Conservation (phyloP, 257 asterid species). For the Jaltomata sinuosa region DNA sequence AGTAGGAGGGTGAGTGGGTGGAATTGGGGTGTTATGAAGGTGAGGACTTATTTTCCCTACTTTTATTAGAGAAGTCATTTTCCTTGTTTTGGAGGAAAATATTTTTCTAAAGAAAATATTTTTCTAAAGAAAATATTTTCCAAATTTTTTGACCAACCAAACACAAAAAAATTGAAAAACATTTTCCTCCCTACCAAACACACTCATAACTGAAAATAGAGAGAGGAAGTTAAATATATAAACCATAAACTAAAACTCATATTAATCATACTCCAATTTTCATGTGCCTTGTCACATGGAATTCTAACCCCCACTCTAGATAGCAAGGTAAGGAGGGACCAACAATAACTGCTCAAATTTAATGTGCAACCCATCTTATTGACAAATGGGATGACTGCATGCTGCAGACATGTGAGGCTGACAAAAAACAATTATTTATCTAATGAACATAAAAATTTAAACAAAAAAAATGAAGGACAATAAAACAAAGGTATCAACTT, state of each 20-base stretch:
- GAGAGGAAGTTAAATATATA: background rate
- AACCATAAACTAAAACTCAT: background rate
- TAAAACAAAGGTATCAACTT: background rate
- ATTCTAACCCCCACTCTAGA: slow-evolving; percentile 5
- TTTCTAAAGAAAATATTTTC: too few relatives aligned
- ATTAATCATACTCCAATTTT: background rate
- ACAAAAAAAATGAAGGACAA: background rate
- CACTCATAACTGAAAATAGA: too few relatives aligned
- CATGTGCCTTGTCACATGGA: slow-evolving; percentile 14
- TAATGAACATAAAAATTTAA: background rate
- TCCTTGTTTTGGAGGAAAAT: too few relatives aligned
- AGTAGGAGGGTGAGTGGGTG: too few relatives aligned
- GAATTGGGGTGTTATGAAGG: too few relatives aligned
- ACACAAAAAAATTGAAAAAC: too few relatives aligned
- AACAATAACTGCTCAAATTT: slow-evolving; percentile 16
- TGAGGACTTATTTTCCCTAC: too few relatives aligned
- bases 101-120: too few relatives aligned
- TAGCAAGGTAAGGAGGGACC: slow-evolving; percentile 14
- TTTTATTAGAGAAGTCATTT: too few relatives aligned
- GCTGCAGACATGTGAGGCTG: background rate
- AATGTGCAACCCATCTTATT: slow-evolving; percentile 8
- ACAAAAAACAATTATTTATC: background rate
- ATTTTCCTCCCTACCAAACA: too few relatives aligned
- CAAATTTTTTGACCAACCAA: too few relatives aligned
- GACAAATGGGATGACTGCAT: background rate